These are phyloP conservation scores for Colletotrichum eremochloae DNA, from an alignment of 2,329 filamentous ascomycete species.

Conservation along the genomic window DNA sequence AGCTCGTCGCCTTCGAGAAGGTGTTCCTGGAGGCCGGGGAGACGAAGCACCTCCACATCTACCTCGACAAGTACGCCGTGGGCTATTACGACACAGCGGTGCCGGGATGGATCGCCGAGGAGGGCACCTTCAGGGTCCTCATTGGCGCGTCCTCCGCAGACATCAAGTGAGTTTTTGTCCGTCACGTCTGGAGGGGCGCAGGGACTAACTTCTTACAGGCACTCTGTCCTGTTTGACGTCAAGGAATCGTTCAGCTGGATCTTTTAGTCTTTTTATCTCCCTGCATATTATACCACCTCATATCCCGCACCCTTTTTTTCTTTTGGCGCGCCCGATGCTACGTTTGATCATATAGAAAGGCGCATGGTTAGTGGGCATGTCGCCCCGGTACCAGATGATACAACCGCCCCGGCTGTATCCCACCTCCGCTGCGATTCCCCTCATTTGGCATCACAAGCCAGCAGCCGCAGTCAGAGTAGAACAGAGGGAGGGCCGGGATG, in stretches of 20 bases:
- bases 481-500: neutral
- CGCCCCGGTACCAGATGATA: neutral
- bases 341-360: constrained; percentile 5
- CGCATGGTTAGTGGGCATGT: neutral
- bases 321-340: neutral
- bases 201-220: constrained; percentile 44
- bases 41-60: constrained; percentile 62
- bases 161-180: constrained; percentile 55
- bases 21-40: constrained; percentile 69
- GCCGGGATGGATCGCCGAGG: constrained; percentile 74
- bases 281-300: constrained; percentile 1
- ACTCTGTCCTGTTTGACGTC: constrained; percentile 65
- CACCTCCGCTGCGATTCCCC: neutral
- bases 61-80: constrained; percentile 64
- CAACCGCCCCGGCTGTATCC: neutral
- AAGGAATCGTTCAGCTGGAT: constrained; percentile 76
- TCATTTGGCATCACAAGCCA: neutral
- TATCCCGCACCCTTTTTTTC: neutral
- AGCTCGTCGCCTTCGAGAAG: constrained; percentile 78
- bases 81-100: constrained; percentile 74
- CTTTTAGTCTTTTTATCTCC: constrained; percentile 57
- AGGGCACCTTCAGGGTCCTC: constrained; percentile 71
- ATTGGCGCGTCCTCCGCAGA: constrained; percentile 74
- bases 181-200: neutral
- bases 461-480: neutral